Percentiles rank a stretch among this genome's conserved stretches.
Evolutionary conservation across 1,284 basidiomycete species (phyloP).

Genomic region (Phellinidium pouzarii): DNA sequence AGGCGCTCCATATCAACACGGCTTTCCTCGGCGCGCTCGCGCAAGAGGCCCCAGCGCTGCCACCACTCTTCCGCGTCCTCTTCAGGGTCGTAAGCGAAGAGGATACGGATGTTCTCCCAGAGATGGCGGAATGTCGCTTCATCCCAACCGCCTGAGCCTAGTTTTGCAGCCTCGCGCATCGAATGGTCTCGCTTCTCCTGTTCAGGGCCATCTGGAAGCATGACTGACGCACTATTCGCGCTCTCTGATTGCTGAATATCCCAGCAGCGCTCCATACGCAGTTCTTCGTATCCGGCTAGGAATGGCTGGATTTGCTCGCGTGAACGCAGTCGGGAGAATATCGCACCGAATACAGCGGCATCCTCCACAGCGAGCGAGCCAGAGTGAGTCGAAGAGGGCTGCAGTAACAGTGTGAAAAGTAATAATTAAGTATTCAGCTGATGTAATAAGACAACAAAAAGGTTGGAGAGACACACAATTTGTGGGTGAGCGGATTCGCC

Average conservation of each 20-base stretch:
- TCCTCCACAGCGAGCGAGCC: constrained; percentile 48
- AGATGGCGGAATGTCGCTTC: constrained; percentile 16
- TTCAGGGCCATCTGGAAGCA: constrained; percentile 33
- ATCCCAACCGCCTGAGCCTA: constrained; percentile 16
- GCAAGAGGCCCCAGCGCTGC: constrained; percentile 16
- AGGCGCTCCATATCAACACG: constrained; percentile 2
- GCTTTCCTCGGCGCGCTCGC: constrained; percentile 14
- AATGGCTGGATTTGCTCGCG: constrained; percentile 46
- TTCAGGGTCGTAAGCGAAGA: constrained; percentile 18
- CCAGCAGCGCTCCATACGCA: constrained; percentile 35
- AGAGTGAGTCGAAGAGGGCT: constrained; percentile 49
- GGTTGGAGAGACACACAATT: constrained; percentile 24
- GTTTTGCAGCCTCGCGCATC: constrained; percentile 29
- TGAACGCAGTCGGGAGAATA: constrained; percentile 47
- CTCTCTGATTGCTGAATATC: constrained; percentile 33
- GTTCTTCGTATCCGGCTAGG: constrained; percentile 45
- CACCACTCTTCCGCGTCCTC: constrained; percentile 19
- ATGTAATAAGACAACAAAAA: constrained; percentile 7
- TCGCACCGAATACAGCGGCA: constrained; percentile 46
- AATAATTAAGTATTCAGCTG: neutral
- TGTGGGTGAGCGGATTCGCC: constrained; percentile 46
- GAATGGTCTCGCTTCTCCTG: constrained; percentile 37
- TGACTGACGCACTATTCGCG: constrained; percentile 34
- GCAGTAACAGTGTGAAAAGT: constrained; percentile 5
- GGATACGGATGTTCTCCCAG: constrained; percentile 17